Evolutionary conservation across 768 basidiomycete genomes (phyloP).

Genomic region (Ephemerocybe angulata): DNA sequence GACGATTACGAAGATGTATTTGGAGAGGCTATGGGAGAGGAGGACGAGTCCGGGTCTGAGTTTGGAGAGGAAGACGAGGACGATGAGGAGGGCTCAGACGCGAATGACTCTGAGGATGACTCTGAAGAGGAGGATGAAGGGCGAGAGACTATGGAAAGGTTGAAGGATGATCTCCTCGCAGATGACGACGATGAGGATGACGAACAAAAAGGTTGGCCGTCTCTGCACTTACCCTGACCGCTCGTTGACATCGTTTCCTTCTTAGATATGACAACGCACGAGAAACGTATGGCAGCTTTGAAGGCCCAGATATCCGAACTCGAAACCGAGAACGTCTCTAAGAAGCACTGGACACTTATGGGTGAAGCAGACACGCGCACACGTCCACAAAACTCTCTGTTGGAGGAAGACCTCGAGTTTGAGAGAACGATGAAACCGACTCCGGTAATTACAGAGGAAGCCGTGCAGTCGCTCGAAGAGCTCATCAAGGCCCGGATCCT

Average conservation of each 20-base stretch:
- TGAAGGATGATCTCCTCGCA: conserved; percentile 78
- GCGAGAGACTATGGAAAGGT: conserved; percentile 52
- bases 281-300: conserved; percentile 72
- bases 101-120: conserved; percentile 22
- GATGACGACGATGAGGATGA: conserved; percentile 55
- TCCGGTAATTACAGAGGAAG: conserved; percentile 88
- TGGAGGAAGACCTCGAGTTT: conserved; percentile 94
- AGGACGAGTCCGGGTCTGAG: conserved; percentile 32
- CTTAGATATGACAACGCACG: conserved; percentile 73
- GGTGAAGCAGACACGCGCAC: conserved; percentile 83
- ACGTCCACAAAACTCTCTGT: conserved; percentile 85
- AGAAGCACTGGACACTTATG: conserved; percentile 90
- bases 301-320: conserved; percentile 75
- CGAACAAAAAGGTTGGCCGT: conserved; percentile 22
- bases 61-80: conserved; percentile 17
- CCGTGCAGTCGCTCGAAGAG: conserved; percentile 78
- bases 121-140: conserved; percentile 16
- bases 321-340: conserved; percentile 82
- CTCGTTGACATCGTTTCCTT: neutral
- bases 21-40: conserved; percentile 21
- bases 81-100: conserved; percentile 25
- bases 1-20: conserved; percentile 39
- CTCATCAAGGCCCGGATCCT: conserved; percentile 86
- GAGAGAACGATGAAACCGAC: conserved; percentile 84
- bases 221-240: neutral